These are phyloP conservation scores for Hawksworthiomyces lignivorus DNA, from an alignment of 2,329 filamentous ascomycete genomes.

Conservation along the genomic window DNA sequence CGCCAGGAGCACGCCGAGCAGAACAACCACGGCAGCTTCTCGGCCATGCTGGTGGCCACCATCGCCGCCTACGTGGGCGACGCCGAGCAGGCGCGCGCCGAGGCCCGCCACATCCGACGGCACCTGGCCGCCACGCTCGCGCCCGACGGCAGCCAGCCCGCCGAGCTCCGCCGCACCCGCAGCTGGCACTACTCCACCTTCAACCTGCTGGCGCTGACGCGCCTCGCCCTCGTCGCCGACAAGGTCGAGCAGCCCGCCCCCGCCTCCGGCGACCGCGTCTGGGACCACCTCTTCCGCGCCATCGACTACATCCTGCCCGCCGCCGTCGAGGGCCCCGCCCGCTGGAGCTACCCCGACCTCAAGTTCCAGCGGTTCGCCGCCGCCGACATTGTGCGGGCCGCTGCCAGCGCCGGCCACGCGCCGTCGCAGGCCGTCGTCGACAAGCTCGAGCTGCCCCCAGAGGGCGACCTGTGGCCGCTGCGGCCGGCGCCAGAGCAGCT, in stretches of 20 bases:
- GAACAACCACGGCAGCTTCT: slow-evolving; percentile 23
- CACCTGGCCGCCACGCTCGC: slow-evolving; percentile 17
- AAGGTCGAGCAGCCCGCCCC: slow-evolving; percentile 15
- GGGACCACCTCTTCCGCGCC: slow-evolving; percentile 12
- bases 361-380: slow-evolving; percentile 19
- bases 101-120: not conserved
- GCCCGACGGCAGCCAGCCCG: slow-evolving; percentile 18
- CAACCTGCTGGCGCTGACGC: slow-evolving; percentile 16
- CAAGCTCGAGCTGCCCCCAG: slow-evolving; percentile 16
- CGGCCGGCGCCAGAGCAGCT: slow-evolving; percentile 21
- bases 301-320: slow-evolving; percentile 20
- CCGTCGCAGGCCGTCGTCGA: slow-evolving; percentile 12
- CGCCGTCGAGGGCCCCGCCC: slow-evolving; percentile 14
- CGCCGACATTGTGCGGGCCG: slow-evolving; percentile 19
- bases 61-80: slow-evolving; percentile 20
- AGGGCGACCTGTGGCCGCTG: slow-evolving; percentile 19
- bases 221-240: slow-evolving; percentile 14
- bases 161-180: slow-evolving; percentile 20
- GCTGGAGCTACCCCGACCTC: slow-evolving; percentile 18
- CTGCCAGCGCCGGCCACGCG: slow-evolving; percentile 17
- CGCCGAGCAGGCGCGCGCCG: slow-evolving; percentile 7
- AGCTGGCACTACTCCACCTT: slow-evolving; percentile 24
- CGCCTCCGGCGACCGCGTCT: not conserved
- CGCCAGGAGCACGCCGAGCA: slow-evolving; percentile 8
- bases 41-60: slow-evolving; percentile 18